Conservation (phyloP, 2,329 filamentous ascomycete species). For the Colletotrichum lini region DNA sequence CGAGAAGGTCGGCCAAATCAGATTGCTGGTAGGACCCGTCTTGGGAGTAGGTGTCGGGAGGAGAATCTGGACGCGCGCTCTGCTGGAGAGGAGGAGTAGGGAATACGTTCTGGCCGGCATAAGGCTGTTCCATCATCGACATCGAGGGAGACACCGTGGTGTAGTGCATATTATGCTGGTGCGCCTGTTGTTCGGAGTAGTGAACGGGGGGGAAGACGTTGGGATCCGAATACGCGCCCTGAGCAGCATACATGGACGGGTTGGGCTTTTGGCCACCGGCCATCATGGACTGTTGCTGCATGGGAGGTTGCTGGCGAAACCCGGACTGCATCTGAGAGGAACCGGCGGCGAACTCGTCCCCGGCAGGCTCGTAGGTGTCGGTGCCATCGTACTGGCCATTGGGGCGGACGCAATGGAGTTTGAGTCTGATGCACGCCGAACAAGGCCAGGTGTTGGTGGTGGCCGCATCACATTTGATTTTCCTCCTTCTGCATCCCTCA, state of each 20-base stretch:
- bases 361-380: constrained; percentile 62
- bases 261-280: constrained; percentile 57
- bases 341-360: constrained; percentile 52
- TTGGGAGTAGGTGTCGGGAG: constrained; percentile 68
- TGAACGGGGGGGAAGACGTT: constrained; percentile 62
- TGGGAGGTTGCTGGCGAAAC: constrained; percentile 66
- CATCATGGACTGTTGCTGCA: constrained; percentile 64
- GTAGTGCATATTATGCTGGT: constrained; percentile 67
- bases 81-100: constrained; percentile 67
- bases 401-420: constrained; percentile 92
- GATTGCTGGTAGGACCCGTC: constrained; percentile 76
- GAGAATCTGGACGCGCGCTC: constrained; percentile 56
- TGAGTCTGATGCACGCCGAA: constrained; percentile 91
- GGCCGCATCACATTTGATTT: constrained; percentile 98
- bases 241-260: constrained; percentile 64
- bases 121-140: constrained; percentile 66
- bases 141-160: constrained; percentile 65
- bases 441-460: constrained; percentile 99
- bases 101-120: constrained; percentile 65
- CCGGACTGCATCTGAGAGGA: constrained; percentile 59
- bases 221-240: constrained; percentile 63
- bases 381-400: constrained; percentile 82
- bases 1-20: constrained; percentile 84
- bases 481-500: constrained; percentile 92
- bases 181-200: constrained; percentile 61